Base-by-base conservation (phyloP, 2,329 filamentous ascomycete species). In the Nothopassalora personata region DNA sequence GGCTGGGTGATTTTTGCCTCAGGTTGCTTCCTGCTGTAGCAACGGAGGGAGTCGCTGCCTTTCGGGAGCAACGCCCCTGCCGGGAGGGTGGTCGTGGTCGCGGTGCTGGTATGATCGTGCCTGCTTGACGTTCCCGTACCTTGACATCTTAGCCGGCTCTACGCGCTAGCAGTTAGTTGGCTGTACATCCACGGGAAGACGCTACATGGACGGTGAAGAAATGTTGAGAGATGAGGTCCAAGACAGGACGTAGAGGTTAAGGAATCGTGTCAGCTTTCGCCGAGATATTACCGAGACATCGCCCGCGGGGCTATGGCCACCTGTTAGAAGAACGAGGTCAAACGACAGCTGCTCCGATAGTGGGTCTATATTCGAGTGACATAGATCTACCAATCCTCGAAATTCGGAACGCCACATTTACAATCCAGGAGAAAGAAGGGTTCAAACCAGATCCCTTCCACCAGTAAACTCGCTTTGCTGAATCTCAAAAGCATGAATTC, bases 131-230 rank as follows among this genome's bases (percentile, higher is more conserved):
- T 46, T n/a, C 13, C 39, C 18, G 27, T n/a, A 30, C 10, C 34
- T 15, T 11, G 43, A 33, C 53, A 55, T 55, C 30, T 48, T 55
- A 55, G 53, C 45, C 13, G 45, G 49, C 49, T 31, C 34, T 31
- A 36, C 28, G 53, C 43, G 34, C 52, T 30, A 45, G 34, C 19
- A 54, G 52, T 31, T 46, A 23, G n/a, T 31, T 27, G 15, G 3
- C 30, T 15, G 52, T 11, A n/a, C 52, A 54, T 39, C 4, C 9
- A 45, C 36, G 19, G 28, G 39, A 28, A 13, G 4, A n/a, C 18
- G 36, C n/a, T 45, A 30, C 52, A 54, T 54, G 36, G 36, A 54
- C 30, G 39, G 19, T 7, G 36, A 54, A 46, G 19, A 46, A 15
- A 27, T 36, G 8, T 43, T 18, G 34, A 46, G 13, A 36, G 19